Evolutionary conservation across 768 basidiomycete genomes (phyloP), one percentile per base, ranked within the genome.

Genomic region (Tylopilus intermedius): DNA sequence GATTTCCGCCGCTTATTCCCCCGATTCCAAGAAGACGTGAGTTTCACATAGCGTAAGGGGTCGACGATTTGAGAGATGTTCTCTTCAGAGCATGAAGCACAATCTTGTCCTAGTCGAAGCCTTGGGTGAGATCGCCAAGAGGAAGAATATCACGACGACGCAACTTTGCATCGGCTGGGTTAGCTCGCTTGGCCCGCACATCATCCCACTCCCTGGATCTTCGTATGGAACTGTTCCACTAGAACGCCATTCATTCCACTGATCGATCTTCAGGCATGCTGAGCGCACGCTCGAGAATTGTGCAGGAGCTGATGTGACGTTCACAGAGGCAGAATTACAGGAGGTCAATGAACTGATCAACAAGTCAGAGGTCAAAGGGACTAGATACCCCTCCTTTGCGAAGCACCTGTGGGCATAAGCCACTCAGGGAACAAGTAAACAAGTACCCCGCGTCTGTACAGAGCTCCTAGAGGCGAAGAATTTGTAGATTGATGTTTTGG

Each of bases 161-260:
- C 75, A 78, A 48, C 66, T 78, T 24, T 67, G 66, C 59, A 69
- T 78, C 32, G 75, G 71, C 18, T 78, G 76, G 76, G 73, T 78
- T 10, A 45, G 58, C 13, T 64, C 71, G 4, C 65, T 71, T 4
- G 74, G 76, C 1, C 49, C 64, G 4, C 71, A 76, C 58, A 72
- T 79, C 30, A 76, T 81, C 54, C 79, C 79, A 2, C 68, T 80
- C 18, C 77, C 78, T 5, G 79, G 79, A 43, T 76, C 74, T 30
- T 73, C 72, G 72, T 73, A 62, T 45, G 71, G 58, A 10, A 51
- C 21, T 26, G 5, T 55, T 46, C 11, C 15, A 2, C 30, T 21
- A 4, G 8, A 29, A 18, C 14, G 21, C 33, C 18, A 14, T n/a
- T 10, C 32, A 22, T 48, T 27, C 15, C 22, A 24, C 47, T 59